A percentile compares a stretch with the other conserved stretches of the same genome.
Evolutionary conservation across 257 asterid genomes (phyloP).

Genomic region (Fraxinus quadrangulata): DNA sequence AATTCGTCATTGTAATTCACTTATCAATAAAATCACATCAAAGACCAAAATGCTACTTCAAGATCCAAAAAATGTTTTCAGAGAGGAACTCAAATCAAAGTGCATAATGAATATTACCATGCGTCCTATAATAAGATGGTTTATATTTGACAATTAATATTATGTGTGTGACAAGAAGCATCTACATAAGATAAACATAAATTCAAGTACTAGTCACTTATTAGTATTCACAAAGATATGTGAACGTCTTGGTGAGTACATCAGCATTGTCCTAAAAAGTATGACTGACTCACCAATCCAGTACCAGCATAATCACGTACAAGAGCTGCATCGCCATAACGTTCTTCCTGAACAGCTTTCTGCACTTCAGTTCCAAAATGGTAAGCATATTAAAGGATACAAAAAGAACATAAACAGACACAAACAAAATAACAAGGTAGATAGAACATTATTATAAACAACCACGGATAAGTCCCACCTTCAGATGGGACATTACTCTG

Average conservation of each 20-base stretch:
- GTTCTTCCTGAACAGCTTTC: constrained; percentile 83
- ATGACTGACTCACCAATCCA: constrained; percentile 77
- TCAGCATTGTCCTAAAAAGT: constrained; percentile 23
- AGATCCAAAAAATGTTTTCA: not conserved
- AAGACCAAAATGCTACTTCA: constrained; percentile 1
- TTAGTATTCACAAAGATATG: not conserved
- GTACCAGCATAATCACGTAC: constrained; percentile 87
- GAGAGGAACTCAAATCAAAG: constrained; percentile 9
- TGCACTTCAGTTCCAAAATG: constrained; percentile 43
- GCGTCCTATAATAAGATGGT: not conserved
- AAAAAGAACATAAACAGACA: constrained; percentile 16
- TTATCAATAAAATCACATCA: constrained; percentile 10
- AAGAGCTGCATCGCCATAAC: constrained; percentile 77
- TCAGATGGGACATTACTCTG: constrained; percentile 73
- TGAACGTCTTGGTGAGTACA: constrained; percentile 11
- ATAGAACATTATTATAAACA: not conserved
- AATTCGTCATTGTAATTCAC: not conserved
- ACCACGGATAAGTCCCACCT: constrained; percentile 46
- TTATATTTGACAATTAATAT: not conserved
- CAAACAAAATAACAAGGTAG: constrained; percentile 17
- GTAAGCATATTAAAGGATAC: constrained; percentile 16
- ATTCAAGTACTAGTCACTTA: constrained; percentile 1
- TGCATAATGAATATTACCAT: constrained; percentile 8
- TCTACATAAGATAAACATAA: not conserved
- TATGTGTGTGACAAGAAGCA: constrained; percentile 5